Evolutionary conservation across 23 red algal genomes (phyloP), one percentile per base, ranked within the genome.

Genomic region (Gracilaria caudata): DNA sequence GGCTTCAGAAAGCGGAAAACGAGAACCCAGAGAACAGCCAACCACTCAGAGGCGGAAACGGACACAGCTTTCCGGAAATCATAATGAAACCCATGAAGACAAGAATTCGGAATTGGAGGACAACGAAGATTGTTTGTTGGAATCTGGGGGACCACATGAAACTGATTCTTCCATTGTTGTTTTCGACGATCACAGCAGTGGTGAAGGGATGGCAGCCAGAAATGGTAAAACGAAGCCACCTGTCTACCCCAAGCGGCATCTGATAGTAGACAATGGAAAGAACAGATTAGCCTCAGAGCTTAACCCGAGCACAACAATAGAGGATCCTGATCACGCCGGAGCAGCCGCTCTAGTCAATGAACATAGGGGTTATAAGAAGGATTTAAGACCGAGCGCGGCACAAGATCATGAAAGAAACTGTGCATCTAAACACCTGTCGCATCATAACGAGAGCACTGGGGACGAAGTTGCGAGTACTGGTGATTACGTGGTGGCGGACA

Each of bases 401-500:
- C 11, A 46, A 28, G 70, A 47, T 75, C 29, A 7, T 49, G n/a
- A 24, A 2, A 4, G n/a, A 7, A 1, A 10, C 37, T 2, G 0
- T n/a, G 25, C 19, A 24, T 24, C 70, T 10, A 26, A 43, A 19
- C 14, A 75, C 37, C 13, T 11, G 13, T 26, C 39, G 24, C 39
- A 7, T 1, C 12, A 34, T 13, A 8, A 47, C 10, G 34, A 58
- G 44, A 60, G 24, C 4, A 58, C 32, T 26, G 29, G 56, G 61
- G 46, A 80, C 39, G 56, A 63, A 11, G 46, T 16, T 23, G 51
- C 36, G 36, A 33, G 40, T 5, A 19, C 29, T 10, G 77, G 7
- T 38, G 49, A 29, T 7, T 80, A 33, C 20, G 80, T 84, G 39
- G 51, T 64, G 20, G 28, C 49, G 36, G 80, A 66, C 19, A 13